Conservation (phyloP, 257 asterid species). For the Lycium ferocissimum region DNA sequence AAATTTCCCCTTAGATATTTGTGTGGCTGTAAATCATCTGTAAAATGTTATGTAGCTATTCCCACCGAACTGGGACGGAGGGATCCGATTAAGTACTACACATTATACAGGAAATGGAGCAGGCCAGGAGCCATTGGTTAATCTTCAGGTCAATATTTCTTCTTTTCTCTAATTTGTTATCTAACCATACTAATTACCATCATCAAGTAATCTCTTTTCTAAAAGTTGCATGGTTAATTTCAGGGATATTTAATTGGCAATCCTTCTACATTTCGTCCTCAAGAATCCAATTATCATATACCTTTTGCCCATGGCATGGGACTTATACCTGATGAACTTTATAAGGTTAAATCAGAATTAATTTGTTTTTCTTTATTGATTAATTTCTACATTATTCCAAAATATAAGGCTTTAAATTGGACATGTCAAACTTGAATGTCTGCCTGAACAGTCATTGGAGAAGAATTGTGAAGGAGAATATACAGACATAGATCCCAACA, state of each 20-base stretch:
- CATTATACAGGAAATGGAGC: constrained; percentile 41
- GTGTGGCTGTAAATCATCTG: too few relatives aligned
- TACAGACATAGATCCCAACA: neutral
- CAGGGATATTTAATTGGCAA: constrained; percentile 10
- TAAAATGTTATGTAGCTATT: too few relatives aligned
- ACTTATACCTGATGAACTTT: neutral
- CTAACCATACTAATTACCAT: neutral
- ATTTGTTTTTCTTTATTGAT: neutral
- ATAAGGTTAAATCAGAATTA: neutral
- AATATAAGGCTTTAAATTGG: neutral
- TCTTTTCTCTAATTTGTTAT: neutral
- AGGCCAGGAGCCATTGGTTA: constrained; percentile 41
- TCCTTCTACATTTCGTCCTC: neutral
- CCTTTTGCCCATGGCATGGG: neutral
- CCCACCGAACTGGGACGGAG: too few relatives aligned
- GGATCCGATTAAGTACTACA: neutral
- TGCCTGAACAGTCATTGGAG: neutral
- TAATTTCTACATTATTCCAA: neutral
- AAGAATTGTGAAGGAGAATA: constrained; percentile 1
- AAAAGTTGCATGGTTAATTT: neutral
- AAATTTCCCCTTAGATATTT: too few relatives aligned
- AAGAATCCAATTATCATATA: neutral
- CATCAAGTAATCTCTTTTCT: neutral
- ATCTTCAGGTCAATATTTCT: constrained; percentile 37
- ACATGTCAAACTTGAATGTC: neutral